These are phyloP conservation scores for Diaporthe caulivora DNA, from an alignment of 2,329 filamentous ascomycete genomes.

Conservation along the genomic window DNA sequence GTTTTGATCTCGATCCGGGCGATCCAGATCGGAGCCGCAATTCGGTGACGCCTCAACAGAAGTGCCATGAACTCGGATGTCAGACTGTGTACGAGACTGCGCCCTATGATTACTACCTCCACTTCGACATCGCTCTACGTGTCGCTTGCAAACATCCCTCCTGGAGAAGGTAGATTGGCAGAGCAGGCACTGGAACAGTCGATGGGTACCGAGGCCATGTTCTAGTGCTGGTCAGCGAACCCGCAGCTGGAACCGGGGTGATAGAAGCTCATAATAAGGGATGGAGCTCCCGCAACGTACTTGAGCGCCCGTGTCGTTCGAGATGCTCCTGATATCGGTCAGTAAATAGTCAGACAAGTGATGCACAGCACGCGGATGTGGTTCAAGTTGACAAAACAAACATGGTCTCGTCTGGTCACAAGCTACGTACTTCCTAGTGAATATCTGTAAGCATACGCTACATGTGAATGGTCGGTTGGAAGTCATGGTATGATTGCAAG, in stretches of 20 bases:
- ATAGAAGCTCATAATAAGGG: too few relatives aligned
- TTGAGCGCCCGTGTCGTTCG: slow-evolving; percentile 43
- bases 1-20: neutral
- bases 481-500: slow-evolving; percentile 11
- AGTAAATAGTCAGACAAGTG: neutral
- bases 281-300: slow-evolving; percentile 21
- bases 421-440: slow-evolving; percentile 40
- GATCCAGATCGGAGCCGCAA: neutral
- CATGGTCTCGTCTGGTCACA: neutral
- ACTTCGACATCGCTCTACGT: slow-evolving; percentile 39
- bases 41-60: neutral
- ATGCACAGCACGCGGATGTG: neutral
- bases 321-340: slow-evolving; percentile 45
- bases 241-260: too few relatives aligned
- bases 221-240: slow-evolving; percentile 36
- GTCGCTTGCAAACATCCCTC: slow-evolving; percentile 42
- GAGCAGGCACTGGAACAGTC: slow-evolving; percentile 41
- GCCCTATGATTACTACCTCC: neutral
- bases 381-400: neutral
- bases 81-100: neutral
- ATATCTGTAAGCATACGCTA: slow-evolving; percentile 39
- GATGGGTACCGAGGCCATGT: slow-evolving; percentile 41
- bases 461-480: slow-evolving; percentile 38
- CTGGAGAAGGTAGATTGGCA: slow-evolving; percentile 42
- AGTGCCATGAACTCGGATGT: neutral